A percentile compares a stretch with the other conserved stretches of the same genome.
Evolutionary conservation across 495 filamentous ascomycete genomes (phyloP).

Genomic region (Parmelia sp.): DNA sequence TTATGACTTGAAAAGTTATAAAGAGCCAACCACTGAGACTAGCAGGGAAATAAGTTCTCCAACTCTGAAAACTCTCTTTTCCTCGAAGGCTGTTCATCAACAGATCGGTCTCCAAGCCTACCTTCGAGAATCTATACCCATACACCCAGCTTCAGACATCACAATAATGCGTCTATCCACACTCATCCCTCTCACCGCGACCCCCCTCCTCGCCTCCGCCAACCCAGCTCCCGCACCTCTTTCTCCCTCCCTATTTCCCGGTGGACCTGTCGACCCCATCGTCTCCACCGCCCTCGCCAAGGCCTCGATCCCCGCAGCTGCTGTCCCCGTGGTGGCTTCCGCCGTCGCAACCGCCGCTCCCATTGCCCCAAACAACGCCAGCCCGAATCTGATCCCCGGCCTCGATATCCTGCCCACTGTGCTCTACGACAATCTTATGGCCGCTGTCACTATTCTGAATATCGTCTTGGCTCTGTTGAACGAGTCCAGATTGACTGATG

Average conservation of each 20-base stretch:
- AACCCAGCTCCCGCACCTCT: conserved; percentile 7
- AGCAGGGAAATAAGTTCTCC: neutral
- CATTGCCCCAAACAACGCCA: neutral
- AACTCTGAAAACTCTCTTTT: neutral
- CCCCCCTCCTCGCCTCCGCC: conserved; percentile 4
- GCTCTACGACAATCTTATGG: conserved; percentile 1
- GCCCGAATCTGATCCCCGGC: neutral
- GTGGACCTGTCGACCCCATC: neutral
- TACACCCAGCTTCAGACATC: neutral
- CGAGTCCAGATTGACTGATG: neutral
- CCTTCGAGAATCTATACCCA: neutral
- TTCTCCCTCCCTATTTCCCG: neutral
- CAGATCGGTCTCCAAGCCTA: neutral
- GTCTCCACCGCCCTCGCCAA: neutral
- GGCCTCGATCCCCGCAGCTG: neutral
- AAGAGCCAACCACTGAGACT: neutral
- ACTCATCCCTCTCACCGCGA: conserved; percentile 5
- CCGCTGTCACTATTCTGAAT: neutral
- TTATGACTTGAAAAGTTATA: neutral
- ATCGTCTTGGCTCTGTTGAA: neutral
- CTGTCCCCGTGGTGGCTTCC: neutral
- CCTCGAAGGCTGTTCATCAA: neutral
- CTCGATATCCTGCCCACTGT: neutral
- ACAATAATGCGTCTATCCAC: conserved; percentile 10
- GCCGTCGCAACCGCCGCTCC: neutral